Base-by-base conservation (phyloP, 228 moss, liverwort and hornwort species). In the Sphagnum magellanicum region DNA sequence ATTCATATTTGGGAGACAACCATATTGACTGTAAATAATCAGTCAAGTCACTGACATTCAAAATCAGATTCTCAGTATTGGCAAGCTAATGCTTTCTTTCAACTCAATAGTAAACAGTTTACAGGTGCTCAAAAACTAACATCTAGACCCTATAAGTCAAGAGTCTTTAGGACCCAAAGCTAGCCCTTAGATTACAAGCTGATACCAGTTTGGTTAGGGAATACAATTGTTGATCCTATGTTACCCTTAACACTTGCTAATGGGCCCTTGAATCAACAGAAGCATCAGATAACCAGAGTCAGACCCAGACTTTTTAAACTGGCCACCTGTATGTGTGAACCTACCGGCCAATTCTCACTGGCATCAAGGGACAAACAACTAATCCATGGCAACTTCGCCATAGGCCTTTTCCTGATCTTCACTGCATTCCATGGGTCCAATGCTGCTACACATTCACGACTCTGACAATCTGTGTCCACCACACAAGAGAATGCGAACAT, bases 281-380 rank as follows among this genome's bases (percentile, higher is more conserved):
- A 59, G 59, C n/a, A 59, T 59, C 12, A 59, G n/a, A 10, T n/a
- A 59, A 59, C n/a, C 16, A 63, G 16, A 48, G 47, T 63, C 11
- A 59, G 59, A 59, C 0, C 63, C 63, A 63, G 0, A 1, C 10
- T 16, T 16, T 16, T 8, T 7, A 63, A 0, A 16, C n/a, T n/a
- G 8, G n/a, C 16, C 13, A 49, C 48, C 50, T 48, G 50, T 13
- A 66, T 13, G 8, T 49, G 13, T 48, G 10, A 13, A 50, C 79
- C 68, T 50, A 83, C 83, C 74, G 80, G 70, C 83, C 83, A 84
- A 61, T 84, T 84, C 67, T 84, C 83, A 48, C 80, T 84, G 49
- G 80, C 77, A 73, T 84, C 80, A 59, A 80, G 67, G 52, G 79
- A 73, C 80, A 84, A 65, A 67, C 83, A 84, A 77, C 79, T 84